These are phyloP conservation scores for Tillandsia leiboldiana DNA, from an alignment of 176 grass and related monocot genomes.

Conservation along the genomic window DNA sequence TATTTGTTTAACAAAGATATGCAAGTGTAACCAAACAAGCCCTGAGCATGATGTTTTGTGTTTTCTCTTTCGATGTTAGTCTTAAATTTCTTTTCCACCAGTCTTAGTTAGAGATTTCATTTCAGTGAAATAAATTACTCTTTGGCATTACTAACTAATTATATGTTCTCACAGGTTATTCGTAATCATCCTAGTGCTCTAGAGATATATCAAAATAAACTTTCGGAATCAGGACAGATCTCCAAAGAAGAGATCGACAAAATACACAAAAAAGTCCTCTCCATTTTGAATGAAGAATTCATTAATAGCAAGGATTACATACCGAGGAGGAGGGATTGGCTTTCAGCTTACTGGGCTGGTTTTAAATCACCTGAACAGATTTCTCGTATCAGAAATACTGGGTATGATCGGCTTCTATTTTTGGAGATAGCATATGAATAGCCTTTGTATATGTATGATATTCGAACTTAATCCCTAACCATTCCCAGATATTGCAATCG, in stretches of 20 bases:
- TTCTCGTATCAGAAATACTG: constrained; percentile 20
- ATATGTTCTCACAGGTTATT: constrained; percentile 8
- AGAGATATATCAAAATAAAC: constrained; percentile 17
- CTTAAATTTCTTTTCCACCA: not conserved
- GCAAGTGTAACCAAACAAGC: no score
- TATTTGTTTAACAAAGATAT: no score
- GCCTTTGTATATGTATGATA: not conserved
- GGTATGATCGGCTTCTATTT: constrained; percentile 8
- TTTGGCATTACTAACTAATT: not conserved
- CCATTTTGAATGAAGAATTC: constrained; percentile 19
- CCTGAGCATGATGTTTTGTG: no score
- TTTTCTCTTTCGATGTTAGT: no score
- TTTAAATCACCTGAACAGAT: constrained; percentile 26
- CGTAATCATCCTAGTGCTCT: constrained; percentile 17
- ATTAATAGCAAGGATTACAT: constrained; percentile 18
- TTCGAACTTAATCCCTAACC: no score
- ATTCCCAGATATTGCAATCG: no score
- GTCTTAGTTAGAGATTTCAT: not conserved
- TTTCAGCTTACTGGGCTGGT: constrained; percentile 20
- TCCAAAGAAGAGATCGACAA: constrained; percentile 24
- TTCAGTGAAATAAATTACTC: not conserved
- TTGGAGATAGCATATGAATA: not conserved
- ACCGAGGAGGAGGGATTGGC: constrained; percentile 22
- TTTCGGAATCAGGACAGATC: constrained; percentile 10
- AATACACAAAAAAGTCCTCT: constrained; percentile 12